Evolutionary conservation across 2,329 filamentous ascomycete species (phyloP).

Genomic region (Pseudocercospora ulei): DNA sequence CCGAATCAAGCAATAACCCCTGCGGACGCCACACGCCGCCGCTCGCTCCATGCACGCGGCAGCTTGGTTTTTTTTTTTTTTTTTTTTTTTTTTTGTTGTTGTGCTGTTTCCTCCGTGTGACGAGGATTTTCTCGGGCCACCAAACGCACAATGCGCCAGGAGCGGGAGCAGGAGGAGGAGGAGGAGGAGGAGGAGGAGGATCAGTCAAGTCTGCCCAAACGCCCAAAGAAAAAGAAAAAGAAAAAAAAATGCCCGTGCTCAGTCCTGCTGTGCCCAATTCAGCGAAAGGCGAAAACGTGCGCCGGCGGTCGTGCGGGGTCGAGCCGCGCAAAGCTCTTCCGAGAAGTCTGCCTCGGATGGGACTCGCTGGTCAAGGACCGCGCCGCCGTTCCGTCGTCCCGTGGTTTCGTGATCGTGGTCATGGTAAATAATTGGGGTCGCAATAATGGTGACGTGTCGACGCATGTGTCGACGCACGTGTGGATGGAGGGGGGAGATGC

Average conservation of each 20-base stretch:
- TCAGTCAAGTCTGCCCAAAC: not conserved
- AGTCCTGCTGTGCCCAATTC: not conserved
- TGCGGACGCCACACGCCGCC: too few relatives aligned
- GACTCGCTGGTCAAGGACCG: not conserved
- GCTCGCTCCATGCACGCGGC: too few relatives aligned
- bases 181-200: too few relatives aligned
- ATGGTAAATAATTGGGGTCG: not conserved
- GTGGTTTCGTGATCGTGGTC: not conserved
- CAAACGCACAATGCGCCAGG: constrained; percentile 3
- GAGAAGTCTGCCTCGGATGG: too few relatives aligned
- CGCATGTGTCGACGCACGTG: not conserved
- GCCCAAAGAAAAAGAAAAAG: not conserved
- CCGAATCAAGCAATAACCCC: too few relatives aligned
- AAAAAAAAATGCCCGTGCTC: too few relatives aligned
- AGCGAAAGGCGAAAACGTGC: not conserved
- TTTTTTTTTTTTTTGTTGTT: too few relatives aligned
- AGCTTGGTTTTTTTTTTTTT: too few relatives aligned
- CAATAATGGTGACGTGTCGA: not conserved
- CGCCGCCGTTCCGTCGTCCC: constrained; percentile 1
- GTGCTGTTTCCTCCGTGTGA: too few relatives aligned
- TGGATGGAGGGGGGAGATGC: too few relatives aligned
- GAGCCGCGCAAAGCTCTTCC: not conserved
- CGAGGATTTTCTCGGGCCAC: too few relatives aligned
- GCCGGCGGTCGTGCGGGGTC: not conserved
- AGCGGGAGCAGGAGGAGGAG: not conserved